Conservation (phyloP, 352 stramenopile species). For the Globisporangium camurandrum region DNA sequence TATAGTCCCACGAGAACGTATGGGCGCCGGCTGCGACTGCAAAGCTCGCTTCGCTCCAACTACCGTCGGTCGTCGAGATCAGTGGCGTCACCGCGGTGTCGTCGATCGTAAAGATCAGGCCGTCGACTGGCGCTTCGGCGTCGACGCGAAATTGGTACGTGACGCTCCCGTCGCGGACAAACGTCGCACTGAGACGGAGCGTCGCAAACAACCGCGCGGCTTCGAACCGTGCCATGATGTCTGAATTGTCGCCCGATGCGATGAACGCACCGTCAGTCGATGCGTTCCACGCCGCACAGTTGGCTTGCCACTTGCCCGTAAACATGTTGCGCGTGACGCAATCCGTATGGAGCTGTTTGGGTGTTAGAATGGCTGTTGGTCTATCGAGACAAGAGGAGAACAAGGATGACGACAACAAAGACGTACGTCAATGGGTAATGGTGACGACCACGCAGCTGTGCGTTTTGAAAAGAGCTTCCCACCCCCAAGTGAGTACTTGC, state of each 20-base stretch:
- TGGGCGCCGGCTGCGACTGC: slow-evolving; percentile 50
- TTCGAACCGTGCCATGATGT: slow-evolving; percentile 56
- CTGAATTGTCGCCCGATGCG: slow-evolving; percentile 60
- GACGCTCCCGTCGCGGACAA: slow-evolving; percentile 61
- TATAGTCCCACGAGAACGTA: slow-evolving; percentile 74
- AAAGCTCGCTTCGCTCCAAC: slow-evolving; percentile 61
- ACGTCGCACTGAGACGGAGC: slow-evolving; percentile 63
- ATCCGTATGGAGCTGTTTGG: slow-evolving; percentile 41
- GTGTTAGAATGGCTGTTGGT: background rate
- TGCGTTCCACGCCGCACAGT: slow-evolving; percentile 65
- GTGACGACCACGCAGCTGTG: slow-evolving; percentile 54
- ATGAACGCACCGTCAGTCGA: slow-evolving; percentile 49
- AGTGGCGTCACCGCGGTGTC: slow-evolving; percentile 42
- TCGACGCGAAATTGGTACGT: slow-evolving; percentile 78
- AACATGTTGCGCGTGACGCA: slow-evolving; percentile 75
- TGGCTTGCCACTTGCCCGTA: slow-evolving; percentile 64
- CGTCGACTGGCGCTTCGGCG: slow-evolving; percentile 67
- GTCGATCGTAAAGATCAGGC: slow-evolving; percentile 68
- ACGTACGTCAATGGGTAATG: slow-evolving; percentile 46
- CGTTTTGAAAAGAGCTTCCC: slow-evolving; percentile 64
- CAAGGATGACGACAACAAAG: too few species aligned
- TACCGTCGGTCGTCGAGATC: slow-evolving; percentile 55
- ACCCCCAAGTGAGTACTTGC: slow-evolving; percentile 72
- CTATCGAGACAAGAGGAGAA: background rate
- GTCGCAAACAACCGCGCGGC: slow-evolving; percentile 67